Conservation (phyloP, 768 basidiomycete genomes). For the Exidia glandulosa region DNA sequence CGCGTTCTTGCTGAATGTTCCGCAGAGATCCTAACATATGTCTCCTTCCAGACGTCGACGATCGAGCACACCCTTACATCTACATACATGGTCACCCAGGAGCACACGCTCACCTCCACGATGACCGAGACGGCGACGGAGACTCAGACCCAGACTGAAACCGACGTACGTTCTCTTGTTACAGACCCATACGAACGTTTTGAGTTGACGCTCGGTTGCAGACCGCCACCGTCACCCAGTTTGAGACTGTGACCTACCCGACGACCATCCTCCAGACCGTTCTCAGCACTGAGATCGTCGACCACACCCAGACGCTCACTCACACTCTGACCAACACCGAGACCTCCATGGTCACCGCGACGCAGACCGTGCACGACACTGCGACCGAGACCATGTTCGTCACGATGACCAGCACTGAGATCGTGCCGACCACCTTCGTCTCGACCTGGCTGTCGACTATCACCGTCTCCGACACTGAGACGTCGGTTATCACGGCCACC, state of each 20-base stretch:
- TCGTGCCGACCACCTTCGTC: constrained; percentile 36
- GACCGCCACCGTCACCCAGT: neutral
- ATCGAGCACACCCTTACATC: constrained; percentile 1
- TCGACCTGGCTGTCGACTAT: constrained; percentile 9
- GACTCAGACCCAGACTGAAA: constrained; percentile 4
- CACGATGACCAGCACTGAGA: constrained; percentile 46
- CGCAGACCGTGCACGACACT: constrained; percentile 32
- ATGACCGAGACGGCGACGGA: constrained; percentile 33
- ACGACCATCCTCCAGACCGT: constrained; percentile 17
- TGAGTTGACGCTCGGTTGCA: constrained; percentile 21
- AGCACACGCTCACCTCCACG: constrained; percentile 10
- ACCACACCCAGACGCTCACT: constrained; percentile 44
- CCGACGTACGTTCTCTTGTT: constrained; percentile 1
- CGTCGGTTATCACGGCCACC: constrained; percentile 34
- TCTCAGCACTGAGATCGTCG: constrained; percentile 55
- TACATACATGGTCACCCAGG: constrained; percentile 12
- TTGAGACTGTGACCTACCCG: neutral
- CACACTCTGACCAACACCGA: constrained; percentile 15
- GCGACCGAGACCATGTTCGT: constrained; percentile 31
- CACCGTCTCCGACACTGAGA: constrained; percentile 34
- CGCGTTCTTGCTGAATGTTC: neutral
- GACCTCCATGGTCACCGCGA: constrained; percentile 12
- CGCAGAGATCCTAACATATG: neutral
- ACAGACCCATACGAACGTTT: constrained; percentile 44
- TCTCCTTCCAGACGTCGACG: neutral